Percentiles rank a stretch among this genome's conserved stretches.
Conservation (phyloP, 257 asterid species). For the Linaria vulgaris region DNA sequence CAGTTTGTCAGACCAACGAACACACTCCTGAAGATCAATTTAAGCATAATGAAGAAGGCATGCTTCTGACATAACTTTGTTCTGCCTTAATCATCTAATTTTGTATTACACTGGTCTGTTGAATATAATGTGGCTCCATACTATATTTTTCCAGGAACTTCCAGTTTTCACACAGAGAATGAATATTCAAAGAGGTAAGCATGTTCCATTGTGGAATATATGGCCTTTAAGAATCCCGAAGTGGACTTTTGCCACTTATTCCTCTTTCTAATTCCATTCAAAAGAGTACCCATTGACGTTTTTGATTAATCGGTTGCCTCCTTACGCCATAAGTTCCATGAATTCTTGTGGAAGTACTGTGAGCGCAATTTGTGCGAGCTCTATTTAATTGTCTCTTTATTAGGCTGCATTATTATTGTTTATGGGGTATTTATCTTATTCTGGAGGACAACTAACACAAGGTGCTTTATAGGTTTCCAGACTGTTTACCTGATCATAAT, state of each 20-base stretch:
- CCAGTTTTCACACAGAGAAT: constrained; percentile 41
- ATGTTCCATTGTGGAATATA: constrained; percentile 18
- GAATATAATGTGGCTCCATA: constrained; percentile 19
- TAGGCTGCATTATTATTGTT: constrained; percentile 14
- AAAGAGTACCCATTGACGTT: constrained; percentile 12
- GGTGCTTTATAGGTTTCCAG: constrained; percentile 38
- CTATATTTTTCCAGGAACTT: constrained; percentile 47
- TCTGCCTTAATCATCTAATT: constrained; percentile 16
- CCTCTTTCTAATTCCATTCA: background rate
- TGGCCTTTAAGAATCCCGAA: constrained; percentile 13
- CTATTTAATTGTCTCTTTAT: constrained; percentile 23
- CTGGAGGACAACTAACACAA: constrained; percentile 24
- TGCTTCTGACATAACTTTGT: constrained; percentile 31
- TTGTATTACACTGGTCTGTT: background rate
- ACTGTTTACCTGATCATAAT: constrained; percentile 26
- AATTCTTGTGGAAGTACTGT: constrained; percentile 10
- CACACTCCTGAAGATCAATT: constrained; percentile 31
- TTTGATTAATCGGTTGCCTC: constrained; percentile 21
- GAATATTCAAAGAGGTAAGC: constrained; percentile 56
- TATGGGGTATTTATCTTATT: constrained; percentile 4
- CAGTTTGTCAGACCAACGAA: constrained; percentile 31
- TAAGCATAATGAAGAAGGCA: constrained; percentile 49
- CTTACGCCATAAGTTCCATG: background rate
- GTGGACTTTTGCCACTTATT: constrained; percentile 13
- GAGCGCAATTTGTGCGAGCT: constrained; percentile 13